Evolutionary conservation across 441 rosid genomes (phyloP).

Genomic region (Erysimum cheiri): DNA sequence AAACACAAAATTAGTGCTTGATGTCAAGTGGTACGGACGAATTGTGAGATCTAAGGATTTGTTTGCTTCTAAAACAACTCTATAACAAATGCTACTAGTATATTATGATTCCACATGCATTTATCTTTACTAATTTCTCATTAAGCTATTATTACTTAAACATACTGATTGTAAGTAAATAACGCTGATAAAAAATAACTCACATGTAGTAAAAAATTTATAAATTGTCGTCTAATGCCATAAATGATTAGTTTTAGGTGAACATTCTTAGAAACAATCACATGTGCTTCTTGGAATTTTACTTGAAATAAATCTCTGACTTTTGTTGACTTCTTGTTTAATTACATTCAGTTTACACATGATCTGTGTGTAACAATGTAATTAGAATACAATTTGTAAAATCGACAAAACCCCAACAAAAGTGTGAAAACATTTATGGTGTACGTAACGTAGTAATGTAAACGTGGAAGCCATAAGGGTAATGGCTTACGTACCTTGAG

Average conservation of each 20-base stretch:
- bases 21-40: slow-evolving; percentile 47
- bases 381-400: slow-evolving; percentile 8
- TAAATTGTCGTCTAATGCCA: slow-evolving; percentile 34
- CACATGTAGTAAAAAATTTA: slow-evolving; percentile 6
- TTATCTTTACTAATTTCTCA: slow-evolving; percentile 8
- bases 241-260: slow-evolving; percentile 31
- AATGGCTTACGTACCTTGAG: slow-evolving; percentile 44
- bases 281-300: slow-evolving; percentile 36
- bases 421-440: slow-evolving; percentile 40
- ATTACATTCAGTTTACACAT: slow-evolving; percentile 1
- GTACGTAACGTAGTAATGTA: slow-evolving; percentile 22
- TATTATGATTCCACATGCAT: slow-evolving; percentile 30
- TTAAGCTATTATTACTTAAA: background rate
- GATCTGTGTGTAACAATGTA: slow-evolving; percentile 20
- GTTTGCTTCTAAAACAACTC: slow-evolving; percentile 34
- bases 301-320: slow-evolving; percentile 29
- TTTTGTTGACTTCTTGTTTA: slow-evolving; percentile 30
- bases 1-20: slow-evolving; percentile 13
- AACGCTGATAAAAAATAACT: slow-evolving; percentile 6
- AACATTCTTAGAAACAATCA: slow-evolving; percentile 44
- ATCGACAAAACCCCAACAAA: slow-evolving; percentile 27
- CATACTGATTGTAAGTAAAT: background rate
- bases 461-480: slow-evolving; percentile 18
- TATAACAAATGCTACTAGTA: slow-evolving; percentile 6
- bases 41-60: slow-evolving; percentile 37